Percentiles rank a stretch among this genome's conserved stretches.
These are phyloP conservation scores for Kuraishia molischiana DNA, from an alignment of 805 yeast genomes.

Conservation along the genomic window DNA sequence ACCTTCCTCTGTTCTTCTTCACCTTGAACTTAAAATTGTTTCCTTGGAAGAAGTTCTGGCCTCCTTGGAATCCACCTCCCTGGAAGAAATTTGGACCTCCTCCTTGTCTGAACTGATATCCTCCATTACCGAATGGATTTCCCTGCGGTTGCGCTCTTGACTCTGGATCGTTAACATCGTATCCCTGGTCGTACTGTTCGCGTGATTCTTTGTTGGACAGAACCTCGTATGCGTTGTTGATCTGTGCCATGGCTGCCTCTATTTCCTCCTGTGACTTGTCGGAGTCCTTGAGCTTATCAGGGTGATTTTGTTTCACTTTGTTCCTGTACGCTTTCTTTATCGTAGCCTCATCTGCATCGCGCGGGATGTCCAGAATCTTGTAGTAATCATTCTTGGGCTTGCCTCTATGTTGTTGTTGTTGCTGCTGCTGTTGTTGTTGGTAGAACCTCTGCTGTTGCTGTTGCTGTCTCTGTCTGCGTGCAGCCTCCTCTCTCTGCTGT, in stretches of 20 bases:
- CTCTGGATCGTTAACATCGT: slow-evolving; percentile 14
- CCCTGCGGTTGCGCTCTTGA: slow-evolving; percentile 4
- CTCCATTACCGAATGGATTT: neutral
- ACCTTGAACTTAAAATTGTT: neutral
- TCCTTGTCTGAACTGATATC: neutral
- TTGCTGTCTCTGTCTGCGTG: slow-evolving; percentile 28
- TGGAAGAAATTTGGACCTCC: neutral
- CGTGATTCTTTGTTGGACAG: slow-evolving; percentile 57
- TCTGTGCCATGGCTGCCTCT: slow-evolving; percentile 81
- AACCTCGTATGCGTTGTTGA: slow-evolving; percentile 89
- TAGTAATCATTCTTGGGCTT: slow-evolving; percentile 54
- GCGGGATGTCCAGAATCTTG: slow-evolving; percentile 59
- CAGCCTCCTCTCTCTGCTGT: slow-evolving; percentile 22
- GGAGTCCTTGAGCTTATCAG: slow-evolving; percentile 68
- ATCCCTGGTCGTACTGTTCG: slow-evolving; percentile 48
- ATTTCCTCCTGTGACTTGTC: slow-evolving; percentile 52
- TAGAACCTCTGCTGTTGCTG: slow-evolving; percentile 38
- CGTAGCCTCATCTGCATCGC: slow-evolving; percentile 59
- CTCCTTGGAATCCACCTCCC: neutral
- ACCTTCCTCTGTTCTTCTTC: neutral
- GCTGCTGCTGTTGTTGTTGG: slow-evolving; percentile 24
- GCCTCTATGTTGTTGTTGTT: slow-evolving; percentile 16
- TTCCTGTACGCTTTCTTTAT: slow-evolving; percentile 77
- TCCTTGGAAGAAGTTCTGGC: neutral
- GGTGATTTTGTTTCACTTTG: slow-evolving; percentile 76